Evolutionary conservation across 495 filamentous ascomycete genomes (phyloP).

Genomic region (Neurospora sp.): DNA sequence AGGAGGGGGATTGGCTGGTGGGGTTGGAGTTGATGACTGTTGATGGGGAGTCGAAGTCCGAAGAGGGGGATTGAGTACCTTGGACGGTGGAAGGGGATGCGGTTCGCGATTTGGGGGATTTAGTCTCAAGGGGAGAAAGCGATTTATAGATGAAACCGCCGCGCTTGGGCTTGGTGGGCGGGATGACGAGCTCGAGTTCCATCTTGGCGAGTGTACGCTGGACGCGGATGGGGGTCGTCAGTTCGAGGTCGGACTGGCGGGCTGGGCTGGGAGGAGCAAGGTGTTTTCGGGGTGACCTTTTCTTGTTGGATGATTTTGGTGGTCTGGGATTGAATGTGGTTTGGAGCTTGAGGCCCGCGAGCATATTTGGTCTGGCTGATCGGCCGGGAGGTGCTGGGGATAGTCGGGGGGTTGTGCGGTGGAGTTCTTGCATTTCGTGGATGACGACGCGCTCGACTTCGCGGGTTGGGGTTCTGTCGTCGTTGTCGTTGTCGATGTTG

Average conservation of each 20-base stretch:
- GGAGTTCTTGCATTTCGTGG: constrained; percentile 16
- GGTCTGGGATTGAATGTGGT: constrained; percentile 20
- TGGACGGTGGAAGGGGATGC: neutral
- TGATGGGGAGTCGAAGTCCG: neutral
- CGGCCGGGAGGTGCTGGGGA: constrained; percentile 6
- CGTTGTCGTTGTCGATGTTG: neutral
- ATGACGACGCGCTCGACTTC: neutral
- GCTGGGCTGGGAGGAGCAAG: neutral
- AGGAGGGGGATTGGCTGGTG: constrained; percentile 2
- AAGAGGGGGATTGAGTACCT: neutral
- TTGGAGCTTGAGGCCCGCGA: constrained; percentile 27
- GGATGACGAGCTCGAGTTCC: neutral
- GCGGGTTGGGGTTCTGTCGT: neutral
- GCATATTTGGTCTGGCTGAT: constrained; percentile 6
- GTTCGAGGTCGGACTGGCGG: neutral
- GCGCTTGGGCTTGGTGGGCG: neutral
- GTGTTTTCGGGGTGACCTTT: neutral
- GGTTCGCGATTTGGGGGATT: neutral
- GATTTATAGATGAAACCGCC: neutral
- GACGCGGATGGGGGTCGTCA: neutral
- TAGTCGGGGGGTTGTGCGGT: constrained; percentile 16
- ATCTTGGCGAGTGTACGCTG: neutral
- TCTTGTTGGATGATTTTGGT: neutral
- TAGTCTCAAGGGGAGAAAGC: neutral
- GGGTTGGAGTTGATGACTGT: neutral